Conservation (phyloP, 208 protist genomes). For the Trypanosoma rangeli region DNA sequence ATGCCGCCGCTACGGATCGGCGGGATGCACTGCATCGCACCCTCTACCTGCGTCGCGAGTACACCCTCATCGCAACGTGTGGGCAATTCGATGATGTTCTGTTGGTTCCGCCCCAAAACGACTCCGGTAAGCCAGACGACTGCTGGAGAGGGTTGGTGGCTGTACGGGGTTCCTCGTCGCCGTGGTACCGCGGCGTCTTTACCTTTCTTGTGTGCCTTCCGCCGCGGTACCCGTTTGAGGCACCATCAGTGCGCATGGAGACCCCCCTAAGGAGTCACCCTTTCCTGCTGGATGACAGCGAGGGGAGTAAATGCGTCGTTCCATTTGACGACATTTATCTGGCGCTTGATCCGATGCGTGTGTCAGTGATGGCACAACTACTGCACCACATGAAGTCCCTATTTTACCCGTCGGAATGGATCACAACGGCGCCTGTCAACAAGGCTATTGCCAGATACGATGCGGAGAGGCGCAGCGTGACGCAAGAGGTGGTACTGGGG, state of each 20-base stretch:
- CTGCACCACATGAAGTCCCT: conserved; percentile 52
- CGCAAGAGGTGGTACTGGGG: conserved; percentile 53
- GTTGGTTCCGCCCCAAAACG: conserved; percentile 28
- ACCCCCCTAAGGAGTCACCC: conserved; percentile 58
- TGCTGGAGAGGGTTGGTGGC: conserved; percentile 54
- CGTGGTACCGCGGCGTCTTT: conserved; percentile 72
- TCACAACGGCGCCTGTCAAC: conserved; percentile 15
- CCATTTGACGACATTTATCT: conserved; percentile 66
- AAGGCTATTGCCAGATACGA: conserved; percentile 24
- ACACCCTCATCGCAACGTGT: conserved; percentile 23
- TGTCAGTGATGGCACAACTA: conserved; percentile 62
- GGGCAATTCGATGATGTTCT: conserved; percentile 35
- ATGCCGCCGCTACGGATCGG: neutral
- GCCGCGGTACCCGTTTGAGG: conserved; percentile 65
- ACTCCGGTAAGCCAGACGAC: neutral
- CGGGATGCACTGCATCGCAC: conserved; percentile 53
- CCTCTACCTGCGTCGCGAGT: conserved; percentile 65
- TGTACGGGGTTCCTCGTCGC: conserved; percentile 40
- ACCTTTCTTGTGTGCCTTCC: conserved; percentile 57
- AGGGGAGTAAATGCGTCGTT: conserved; percentile 14
- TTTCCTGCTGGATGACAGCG: conserved; percentile 32
- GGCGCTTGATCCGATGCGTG: conserved; percentile 60
- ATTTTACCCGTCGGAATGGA: conserved; percentile 63
- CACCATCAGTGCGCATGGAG: conserved; percentile 47
- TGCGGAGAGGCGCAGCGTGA: conserved; percentile 48